Evolutionary conservation across 2,329 filamentous ascomycete species (phyloP).

Genomic region (Ophioceras dolichostomum): DNA sequence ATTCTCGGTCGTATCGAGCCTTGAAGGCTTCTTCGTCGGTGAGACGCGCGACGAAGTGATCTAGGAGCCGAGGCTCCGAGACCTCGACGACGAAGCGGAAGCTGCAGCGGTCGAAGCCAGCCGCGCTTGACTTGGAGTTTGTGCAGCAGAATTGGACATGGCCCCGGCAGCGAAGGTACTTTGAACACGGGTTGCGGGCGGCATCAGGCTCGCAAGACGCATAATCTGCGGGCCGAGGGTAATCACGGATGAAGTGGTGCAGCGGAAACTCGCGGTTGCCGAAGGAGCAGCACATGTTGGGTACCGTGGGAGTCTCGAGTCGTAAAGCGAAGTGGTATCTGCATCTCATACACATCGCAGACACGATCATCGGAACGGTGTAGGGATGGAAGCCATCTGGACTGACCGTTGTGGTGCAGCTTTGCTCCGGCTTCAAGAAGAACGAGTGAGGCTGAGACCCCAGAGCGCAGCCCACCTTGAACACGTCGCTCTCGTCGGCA

Average conservation of each 20-base stretch:
- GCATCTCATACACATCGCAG: conserved; percentile 18
- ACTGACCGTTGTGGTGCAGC: too few relatives aligned
- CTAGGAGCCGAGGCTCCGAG: conserved; percentile 32
- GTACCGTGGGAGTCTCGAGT: conserved; percentile 7
- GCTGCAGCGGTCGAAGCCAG: conserved; percentile 24
- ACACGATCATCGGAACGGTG: conserved; percentile 9
- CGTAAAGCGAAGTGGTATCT: conserved; percentile 20
- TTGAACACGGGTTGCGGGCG: conserved; percentile 9
- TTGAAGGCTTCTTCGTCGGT: conserved; percentile 30
- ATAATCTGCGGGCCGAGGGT: conserved; percentile 2
- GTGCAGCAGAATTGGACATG: conserved; percentile 26
- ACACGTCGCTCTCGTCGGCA: conserved; percentile 1
- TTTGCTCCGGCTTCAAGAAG: too few relatives aligned
- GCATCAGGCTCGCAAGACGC: not conserved
- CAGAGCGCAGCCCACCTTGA: conserved; percentile 7
- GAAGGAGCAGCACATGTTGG: conserved; percentile 7
- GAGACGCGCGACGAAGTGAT: conserved; percentile 28
- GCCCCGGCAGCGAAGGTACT: conserved; percentile 25
- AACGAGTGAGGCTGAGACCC: not conserved
- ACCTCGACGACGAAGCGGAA: conserved; percentile 33
- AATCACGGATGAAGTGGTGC: conserved; percentile 13
- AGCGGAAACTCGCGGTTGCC: conserved; percentile 7
- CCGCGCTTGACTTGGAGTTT: too few relatives aligned
- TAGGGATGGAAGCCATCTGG: too few relatives aligned
- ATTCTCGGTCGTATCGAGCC: conserved; percentile 24